Percentiles rank a stretch among this genome's conserved stretches.
phyloP scores from a whole-genome alignment of 2,329 filamentous ascomycete species.

The Fusarium staphyleae region DNA sequence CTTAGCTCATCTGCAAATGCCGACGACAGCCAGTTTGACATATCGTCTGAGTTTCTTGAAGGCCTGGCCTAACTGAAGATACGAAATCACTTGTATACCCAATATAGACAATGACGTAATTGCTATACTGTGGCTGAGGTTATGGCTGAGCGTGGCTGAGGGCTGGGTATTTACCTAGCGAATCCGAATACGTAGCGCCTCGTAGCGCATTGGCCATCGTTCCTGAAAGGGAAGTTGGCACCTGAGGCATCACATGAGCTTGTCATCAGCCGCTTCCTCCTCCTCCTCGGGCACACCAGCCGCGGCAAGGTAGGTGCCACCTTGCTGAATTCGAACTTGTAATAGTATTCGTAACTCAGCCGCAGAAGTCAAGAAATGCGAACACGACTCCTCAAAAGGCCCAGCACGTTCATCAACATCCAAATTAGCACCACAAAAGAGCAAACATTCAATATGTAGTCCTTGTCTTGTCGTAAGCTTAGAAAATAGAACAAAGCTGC shows the following conservation, averaged over 20 bases:
- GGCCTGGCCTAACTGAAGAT: too few species aligned
- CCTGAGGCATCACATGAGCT: conserved; percentile 30
- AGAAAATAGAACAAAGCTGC: conserved; percentile 5
- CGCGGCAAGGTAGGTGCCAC: background rate
- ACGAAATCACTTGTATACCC: too few species aligned
- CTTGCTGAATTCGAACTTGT: too few species aligned
- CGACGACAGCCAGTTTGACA: too few species aligned
- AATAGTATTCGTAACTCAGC: background rate
- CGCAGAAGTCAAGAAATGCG: background rate
- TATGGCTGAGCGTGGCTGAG: background rate
- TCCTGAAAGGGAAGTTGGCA: conserved; percentile 1
- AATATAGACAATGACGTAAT: too few species aligned
- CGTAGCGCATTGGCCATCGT: background rate
- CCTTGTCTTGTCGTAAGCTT: background rate
- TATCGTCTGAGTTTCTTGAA: too few species aligned
- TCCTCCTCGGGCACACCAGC: conserved; percentile 8
- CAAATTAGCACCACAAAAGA: conserved; percentile 7
- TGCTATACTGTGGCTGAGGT: background rate
- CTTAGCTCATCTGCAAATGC: too few species aligned
- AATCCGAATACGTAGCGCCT: conserved; percentile 2
- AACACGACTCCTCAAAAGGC: background rate
- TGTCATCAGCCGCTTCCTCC: conserved; percentile 8
- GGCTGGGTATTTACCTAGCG: background rate
- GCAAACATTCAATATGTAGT: background rate
- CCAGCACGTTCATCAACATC: background rate